phyloP scores from a whole-genome alignment of 192 early-diverging fungal genomes.

The Podochytrium sp. region DNA sequence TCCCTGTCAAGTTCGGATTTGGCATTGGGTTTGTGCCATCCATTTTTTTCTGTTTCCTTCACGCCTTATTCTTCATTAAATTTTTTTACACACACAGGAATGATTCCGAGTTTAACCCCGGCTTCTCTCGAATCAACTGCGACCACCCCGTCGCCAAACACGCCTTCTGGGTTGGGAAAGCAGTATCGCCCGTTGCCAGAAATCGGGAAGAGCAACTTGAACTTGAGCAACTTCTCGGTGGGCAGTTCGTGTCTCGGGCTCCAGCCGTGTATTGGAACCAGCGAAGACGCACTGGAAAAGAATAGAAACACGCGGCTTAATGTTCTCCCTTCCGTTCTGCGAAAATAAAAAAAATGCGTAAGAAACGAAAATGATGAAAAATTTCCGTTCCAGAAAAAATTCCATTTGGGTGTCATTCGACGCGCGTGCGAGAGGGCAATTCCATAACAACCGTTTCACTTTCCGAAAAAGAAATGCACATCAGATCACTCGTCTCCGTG shows the following conservation, averaged over 20 bases:
- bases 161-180: slow-evolving; percentile 14
- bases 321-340: neutral
- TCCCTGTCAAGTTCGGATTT: slow-evolving; percentile 29
- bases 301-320: neutral
- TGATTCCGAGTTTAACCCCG: neutral
- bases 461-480: no score
- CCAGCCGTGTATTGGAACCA: neutral
- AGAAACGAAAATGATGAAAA: no score
- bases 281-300: neutral
- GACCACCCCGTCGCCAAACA: no score
- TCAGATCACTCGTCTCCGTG: no score
- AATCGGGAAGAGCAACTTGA: slow-evolving; percentile 21
- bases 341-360: neutral
- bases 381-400: no score
- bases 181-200: slow-evolving; percentile 25
- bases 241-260: neutral
- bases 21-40: neutral
- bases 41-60: neutral
- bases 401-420: no score
- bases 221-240: neutral
- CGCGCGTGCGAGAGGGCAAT: no score
- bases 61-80: neutral
- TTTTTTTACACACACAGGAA: neutral
- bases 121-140: neutral
- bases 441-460: no score